phyloP scores from a whole-genome alignment of 2,329 filamentous ascomycete genomes.

The Claviceps quebecensis region DNA sequence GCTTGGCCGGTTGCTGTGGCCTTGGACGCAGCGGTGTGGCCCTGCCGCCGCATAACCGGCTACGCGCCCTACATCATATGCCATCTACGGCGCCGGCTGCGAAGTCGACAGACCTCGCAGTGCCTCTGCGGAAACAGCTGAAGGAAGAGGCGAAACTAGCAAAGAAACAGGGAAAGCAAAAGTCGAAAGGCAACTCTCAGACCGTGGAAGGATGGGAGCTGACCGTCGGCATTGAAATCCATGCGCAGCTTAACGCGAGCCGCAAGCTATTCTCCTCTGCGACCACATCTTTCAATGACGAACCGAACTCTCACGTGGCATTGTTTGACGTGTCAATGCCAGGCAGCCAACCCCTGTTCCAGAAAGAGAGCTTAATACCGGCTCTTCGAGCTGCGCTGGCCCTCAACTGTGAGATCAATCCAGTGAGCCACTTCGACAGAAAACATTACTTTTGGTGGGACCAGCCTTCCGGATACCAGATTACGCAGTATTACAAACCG shows the following conservation, averaged over 20 bases:
- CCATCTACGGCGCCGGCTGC: constrained; percentile 8
- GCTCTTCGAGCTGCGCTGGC: constrained; percentile 83
- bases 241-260: constrained; percentile 83
- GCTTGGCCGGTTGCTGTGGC: neutral
- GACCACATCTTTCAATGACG: constrained; percentile 47
- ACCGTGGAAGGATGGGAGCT: constrained; percentile 67
- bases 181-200: constrained; percentile 32
- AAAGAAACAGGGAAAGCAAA: constrained; percentile 46
- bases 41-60: neutral
- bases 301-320: constrained; percentile 75
- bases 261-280: constrained; percentile 80
- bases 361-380: constrained; percentile 69
- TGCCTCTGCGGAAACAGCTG: constrained; percentile 55
- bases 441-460: constrained; percentile 99
- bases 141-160: constrained; percentile 59
- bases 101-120: constrained; percentile 10
- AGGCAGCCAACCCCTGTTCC: constrained; percentile 76
- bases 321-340: constrained; percentile 83
- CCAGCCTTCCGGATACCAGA: constrained; percentile 91
- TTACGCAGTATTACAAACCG: constrained; percentile 83
- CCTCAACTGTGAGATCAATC: constrained; percentile 65
- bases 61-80: neutral
- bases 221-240: constrained; percentile 92
- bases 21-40: neutral
- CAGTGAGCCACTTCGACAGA: constrained; percentile 71